phyloP scores from a whole-genome alignment of 495 filamentous ascomycete genomes.

The Filosporella fistucella region DNA sequence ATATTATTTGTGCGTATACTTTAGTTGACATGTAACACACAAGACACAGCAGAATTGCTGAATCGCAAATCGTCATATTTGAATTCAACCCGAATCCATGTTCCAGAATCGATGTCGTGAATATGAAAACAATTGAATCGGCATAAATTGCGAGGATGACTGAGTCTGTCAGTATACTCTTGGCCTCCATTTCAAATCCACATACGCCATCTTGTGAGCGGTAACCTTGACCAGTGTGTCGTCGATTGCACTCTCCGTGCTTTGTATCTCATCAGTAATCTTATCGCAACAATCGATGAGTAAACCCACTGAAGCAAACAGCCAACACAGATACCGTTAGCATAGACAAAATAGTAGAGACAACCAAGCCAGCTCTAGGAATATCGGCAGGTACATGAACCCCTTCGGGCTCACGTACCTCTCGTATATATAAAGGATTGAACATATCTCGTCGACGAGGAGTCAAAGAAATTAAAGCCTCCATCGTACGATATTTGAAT shows the following conservation, averaged over 20 bases:
- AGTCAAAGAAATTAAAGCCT: too few species aligned
- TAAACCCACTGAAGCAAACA: background rate
- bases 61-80: constrained; percentile 35
- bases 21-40: constrained; percentile 44
- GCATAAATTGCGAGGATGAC: constrained; percentile 45
- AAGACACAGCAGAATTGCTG: constrained; percentile 44
- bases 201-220: constrained; percentile 10
- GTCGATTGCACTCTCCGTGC: constrained; percentile 3
- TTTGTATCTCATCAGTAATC: background rate
- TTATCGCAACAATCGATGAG: background rate
- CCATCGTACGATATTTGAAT: too few species aligned
- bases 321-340: constrained; percentile 1
- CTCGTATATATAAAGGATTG: too few species aligned
- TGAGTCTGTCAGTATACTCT: constrained; percentile 14
- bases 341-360: constrained; percentile 1
- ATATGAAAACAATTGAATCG: constrained; percentile 46
- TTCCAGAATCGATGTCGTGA: constrained; percentile 41
- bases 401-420: too few species aligned
- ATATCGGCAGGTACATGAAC: background rate
- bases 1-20: constrained; percentile 20
- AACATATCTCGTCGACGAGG: too few species aligned
- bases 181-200: background rate
- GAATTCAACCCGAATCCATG: constrained; percentile 41
- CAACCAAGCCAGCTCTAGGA: background rate
- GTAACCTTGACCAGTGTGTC: constrained; percentile 1